Evolutionary conservation across 1,284 basidiomycete genomes (phyloP).

Genomic region (Apiotrichum gracile): DNA sequence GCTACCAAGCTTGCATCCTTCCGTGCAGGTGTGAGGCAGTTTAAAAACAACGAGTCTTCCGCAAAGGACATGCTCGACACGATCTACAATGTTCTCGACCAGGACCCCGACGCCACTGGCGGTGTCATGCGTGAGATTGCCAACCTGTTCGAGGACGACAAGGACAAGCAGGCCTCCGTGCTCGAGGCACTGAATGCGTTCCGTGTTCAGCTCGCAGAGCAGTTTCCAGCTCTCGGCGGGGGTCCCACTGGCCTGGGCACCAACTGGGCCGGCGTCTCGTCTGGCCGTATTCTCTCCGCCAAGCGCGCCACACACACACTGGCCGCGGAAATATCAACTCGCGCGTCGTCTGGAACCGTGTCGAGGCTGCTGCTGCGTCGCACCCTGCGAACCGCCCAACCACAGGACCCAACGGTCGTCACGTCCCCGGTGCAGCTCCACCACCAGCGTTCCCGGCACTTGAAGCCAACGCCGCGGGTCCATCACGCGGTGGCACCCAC

Average conservation of each 20-base stretch:
- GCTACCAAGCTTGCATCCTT: conserved; percentile 68
- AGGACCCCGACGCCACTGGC: conserved; percentile 67
- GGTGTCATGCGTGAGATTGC: conserved; percentile 72
- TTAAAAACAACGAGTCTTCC: conserved; percentile 68
- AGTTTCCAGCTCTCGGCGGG: conserved; percentile 70
- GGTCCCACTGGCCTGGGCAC: conserved; percentile 53
- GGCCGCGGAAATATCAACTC: conserved; percentile 53
- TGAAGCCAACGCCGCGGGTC: conserved; percentile 11
- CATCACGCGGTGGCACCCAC: conserved; percentile 17
- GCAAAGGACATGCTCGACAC: conserved; percentile 82
- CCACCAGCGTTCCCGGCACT: conserved; percentile 35
- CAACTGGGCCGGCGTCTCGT: conserved; percentile 69
- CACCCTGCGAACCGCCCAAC: conserved; percentile 51
- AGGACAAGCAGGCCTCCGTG: conserved; percentile 64
- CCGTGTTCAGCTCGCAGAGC: conserved; percentile 71
- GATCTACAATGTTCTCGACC: conserved; percentile 78
- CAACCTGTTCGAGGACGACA: conserved; percentile 67
- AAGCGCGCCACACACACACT: conserved; percentile 66
- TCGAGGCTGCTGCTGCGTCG: conserved; percentile 74
- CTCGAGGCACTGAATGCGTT: conserved; percentile 75
- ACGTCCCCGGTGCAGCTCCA: conserved; percentile 37
- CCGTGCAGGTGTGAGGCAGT: conserved; percentile 73
- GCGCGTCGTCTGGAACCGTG: conserved; percentile 73
- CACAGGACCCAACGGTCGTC: conserved; percentile 35
- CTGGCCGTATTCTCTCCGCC: conserved; percentile 72